Evolutionary conservation across 345 rosid genomes (phyloP).

Genomic region (Eucalyptus tenuipes): DNA sequence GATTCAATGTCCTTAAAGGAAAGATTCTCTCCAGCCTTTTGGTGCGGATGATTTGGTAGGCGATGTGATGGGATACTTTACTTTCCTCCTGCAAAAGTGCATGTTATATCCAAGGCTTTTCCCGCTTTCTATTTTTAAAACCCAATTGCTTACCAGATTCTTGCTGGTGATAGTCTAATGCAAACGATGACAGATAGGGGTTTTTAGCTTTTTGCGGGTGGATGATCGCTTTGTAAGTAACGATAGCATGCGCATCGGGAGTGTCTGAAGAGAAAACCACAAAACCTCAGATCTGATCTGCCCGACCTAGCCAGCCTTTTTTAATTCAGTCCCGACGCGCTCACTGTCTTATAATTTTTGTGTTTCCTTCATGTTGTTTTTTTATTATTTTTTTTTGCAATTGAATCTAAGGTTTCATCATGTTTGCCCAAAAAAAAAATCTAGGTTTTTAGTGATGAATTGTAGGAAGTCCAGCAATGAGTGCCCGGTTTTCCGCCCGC

Average conservation of each 20-base stretch:
- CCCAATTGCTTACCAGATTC: background rate
- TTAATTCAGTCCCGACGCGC: background rate
- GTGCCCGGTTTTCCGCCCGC: background rate
- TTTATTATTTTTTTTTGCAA: fast-evolving
- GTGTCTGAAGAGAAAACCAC: background rate
- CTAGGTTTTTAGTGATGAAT: background rate
- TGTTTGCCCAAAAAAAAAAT: background rate
- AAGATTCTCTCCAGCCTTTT: background rate
- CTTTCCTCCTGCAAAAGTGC: background rate
- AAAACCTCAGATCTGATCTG: background rate
- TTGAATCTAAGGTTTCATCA: background rate
- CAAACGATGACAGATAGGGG: background rate
- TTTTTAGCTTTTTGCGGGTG: background rate
- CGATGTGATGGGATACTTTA: background rate
- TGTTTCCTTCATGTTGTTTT: background rate
- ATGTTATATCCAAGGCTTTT: background rate
- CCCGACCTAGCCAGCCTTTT: background rate
- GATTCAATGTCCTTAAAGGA: background rate
- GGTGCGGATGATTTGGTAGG: background rate
- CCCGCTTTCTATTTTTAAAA: background rate
- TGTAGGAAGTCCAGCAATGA: background rate
- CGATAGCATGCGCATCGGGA: background rate
- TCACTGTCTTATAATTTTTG: background rate
- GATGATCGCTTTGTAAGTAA: background rate
- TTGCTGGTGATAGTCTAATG: background rate